Base-by-base conservation (phyloP, 306 rosid genomes). In the Quillaja saponaria region DNA sequence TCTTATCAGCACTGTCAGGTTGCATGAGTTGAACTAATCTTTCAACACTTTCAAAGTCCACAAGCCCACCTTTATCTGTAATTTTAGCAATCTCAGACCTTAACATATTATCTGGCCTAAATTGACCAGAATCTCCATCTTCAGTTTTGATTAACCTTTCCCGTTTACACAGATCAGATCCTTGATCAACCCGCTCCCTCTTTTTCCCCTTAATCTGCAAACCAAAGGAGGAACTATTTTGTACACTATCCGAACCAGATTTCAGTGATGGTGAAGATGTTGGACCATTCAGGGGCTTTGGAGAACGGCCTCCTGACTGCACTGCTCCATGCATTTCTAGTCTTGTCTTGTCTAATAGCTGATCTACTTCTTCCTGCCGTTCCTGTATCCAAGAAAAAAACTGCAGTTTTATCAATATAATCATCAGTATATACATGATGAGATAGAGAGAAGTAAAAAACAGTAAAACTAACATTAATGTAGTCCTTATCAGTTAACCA, bases 261-360 rank as follows among this genome's bases (percentile, higher is more conserved):
- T 87, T 87, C 53, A 82, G 64, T 71, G 87, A 82, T 49, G 83
- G 77, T 38, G 85, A 69, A 64, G 96, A 71, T 46, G 84, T 52
- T 3, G 97, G 90, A 78, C 89, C 85, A 66, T 82, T 90, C 82
- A 82, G 69, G 25, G 97, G 91, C 73, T 85, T 91, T 11, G 97
- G 97, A 59, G 97, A 91, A 53, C 95, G 90, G 59, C 96, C 95
- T 57, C 97, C 97, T 34, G 96, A 80, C 80, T 83, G 97, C 87
- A 80, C 85, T 71, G 88, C 81, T 60, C 78, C 96, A 80, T 91
- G 95, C 97, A 91, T 91, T 80, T 87, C 97, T 81, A 83, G 66
- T 81, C 62, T 76, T 7, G 97, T 91, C 74, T 85, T 91, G 31
- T 81, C 67, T 82, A 91, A 81, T 37, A 91, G 73, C 60, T 83